Evolutionary conservation across 495 filamentous ascomycete genomes (phyloP), one percentile per base, ranked within the genome.

Genomic region (Trypethelium eluteriae): DNA sequence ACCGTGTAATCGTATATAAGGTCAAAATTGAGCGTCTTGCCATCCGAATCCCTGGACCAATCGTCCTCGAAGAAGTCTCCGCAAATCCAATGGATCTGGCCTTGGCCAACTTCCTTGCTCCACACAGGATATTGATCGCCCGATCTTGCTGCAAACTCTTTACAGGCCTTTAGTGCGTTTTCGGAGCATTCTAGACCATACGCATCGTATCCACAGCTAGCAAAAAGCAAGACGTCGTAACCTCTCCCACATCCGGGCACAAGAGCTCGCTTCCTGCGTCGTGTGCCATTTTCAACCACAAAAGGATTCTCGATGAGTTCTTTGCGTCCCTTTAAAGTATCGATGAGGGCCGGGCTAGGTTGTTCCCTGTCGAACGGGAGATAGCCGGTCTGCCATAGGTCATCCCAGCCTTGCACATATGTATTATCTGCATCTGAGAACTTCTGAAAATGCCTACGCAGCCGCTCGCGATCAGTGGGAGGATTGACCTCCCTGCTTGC

Each of bases 1-100:
- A 91, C 90, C 38, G 89, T 92, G 73, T 93, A 92, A 75, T 94
- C 91, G 78, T 91, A 94, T 47, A 93, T 85, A 36, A 94, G 72
- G 78, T 95, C 89, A 77, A 92, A 92, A 39, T 70, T 73, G 32
- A 59, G 53, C 12, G 75, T 79, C 66, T 81, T 79, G 16, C 77
- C 76, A n/a, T 25, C 80, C 76, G 39, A 78, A 68, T 16, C 74
- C 70, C 50, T 68, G 66, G 81, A 66, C 83, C 88, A 92, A 12
- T 79, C 83, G 69, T 87, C 80, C 62, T 78, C 77, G 67, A 93
- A 95, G 76, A 93, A 95, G 71, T 93, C 87, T 7, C 86, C 89
- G 16, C 76, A 65, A 6, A 92, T 67, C 77, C 86, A 90, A 35
- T 76, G 83, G 35, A 84, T 79, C 2, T 68, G 78, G 0, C 90